These are phyloP conservation scores for Hygrocybe coccinea DNA, from an alignment of 768 basidiomycete genomes.

Conservation along the genomic window DNA sequence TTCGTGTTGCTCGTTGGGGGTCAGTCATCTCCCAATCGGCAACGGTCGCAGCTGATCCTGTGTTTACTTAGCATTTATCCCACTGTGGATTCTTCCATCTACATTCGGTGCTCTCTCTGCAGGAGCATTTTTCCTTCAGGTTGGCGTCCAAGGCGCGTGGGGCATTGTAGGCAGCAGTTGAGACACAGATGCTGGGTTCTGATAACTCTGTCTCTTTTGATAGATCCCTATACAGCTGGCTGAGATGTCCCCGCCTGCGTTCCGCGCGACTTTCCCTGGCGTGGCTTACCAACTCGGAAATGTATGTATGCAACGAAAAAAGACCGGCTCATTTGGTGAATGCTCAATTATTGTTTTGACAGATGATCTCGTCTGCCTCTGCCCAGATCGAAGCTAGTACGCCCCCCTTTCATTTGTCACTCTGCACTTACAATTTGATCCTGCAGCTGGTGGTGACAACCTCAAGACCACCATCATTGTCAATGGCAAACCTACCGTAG, in stretches of 20 bases:
- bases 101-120: slow-evolving; percentile 67
- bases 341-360: background rate
- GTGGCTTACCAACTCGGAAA: slow-evolving; percentile 83
- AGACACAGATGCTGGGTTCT: slow-evolving; percentile 3
- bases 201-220: slow-evolving; percentile 35
- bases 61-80: slow-evolving; percentile 49
- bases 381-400: slow-evolving; percentile 75
- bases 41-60: background rate
- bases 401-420: slow-evolving; percentile 15
- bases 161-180: slow-evolving; percentile 63
- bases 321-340: background rate
- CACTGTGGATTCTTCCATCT: slow-evolving; percentile 78
- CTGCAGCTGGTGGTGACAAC: slow-evolving; percentile 55
- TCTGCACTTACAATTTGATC: slow-evolving; percentile 14
- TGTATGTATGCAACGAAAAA: slow-evolving; percentile 34
- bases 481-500: slow-evolving; percentile 37
- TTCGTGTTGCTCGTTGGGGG: slow-evolving; percentile 54
- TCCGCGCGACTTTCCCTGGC: slow-evolving; percentile 84
- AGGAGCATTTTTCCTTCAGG: slow-evolving; percentile 82
- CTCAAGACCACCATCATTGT: slow-evolving; percentile 46
- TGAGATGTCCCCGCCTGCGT: slow-evolving; percentile 84
- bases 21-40: slow-evolving; percentile 7
- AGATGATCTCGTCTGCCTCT: slow-evolving; percentile 67
- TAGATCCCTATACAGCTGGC: slow-evolving; percentile 71
- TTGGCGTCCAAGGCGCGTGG: slow-evolving; percentile 89